Conservation (phyloP, 345 rosid species). For the Eutrema heterophyllum region DNA sequence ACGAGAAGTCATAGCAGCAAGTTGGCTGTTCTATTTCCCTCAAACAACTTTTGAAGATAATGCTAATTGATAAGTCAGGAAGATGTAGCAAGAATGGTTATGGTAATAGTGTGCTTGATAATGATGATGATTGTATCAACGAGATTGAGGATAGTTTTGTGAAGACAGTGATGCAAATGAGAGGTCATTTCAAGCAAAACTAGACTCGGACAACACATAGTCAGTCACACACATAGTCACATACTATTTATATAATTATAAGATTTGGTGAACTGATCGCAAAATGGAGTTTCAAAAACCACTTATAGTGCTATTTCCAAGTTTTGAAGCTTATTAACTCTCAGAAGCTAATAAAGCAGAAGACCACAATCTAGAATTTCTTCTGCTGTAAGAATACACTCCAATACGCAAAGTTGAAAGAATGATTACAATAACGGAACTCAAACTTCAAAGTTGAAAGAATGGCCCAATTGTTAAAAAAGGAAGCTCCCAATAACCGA, state of each 20-base stretch:
- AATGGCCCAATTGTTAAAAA: conserved; percentile 24
- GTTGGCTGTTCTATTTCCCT: neutral
- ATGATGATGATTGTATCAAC: neutral
- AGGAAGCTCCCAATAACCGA: conserved; percentile 19
- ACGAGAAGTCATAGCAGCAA: neutral
- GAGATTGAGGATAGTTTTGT: neutral
- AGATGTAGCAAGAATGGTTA: neutral
- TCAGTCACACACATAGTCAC: neutral
- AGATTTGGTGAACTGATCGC: neutral
- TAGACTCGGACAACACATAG: neutral
- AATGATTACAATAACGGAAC: conserved; percentile 29
- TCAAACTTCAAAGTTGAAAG: conserved; percentile 28
- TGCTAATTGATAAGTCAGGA: neutral
- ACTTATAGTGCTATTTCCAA: neutral
- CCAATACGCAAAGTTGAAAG: conserved; percentile 29
- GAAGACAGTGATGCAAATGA: neutral
- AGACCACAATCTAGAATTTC: conserved; percentile 10
- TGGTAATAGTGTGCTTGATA: neutral
- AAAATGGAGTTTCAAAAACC: neutral
- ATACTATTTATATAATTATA: neutral
- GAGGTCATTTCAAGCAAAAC: conserved; percentile 2
- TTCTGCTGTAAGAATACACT: conserved; percentile 27
- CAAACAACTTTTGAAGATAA: neutral
- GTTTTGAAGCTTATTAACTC: conserved; percentile 19
- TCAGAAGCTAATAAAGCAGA: conserved; percentile 20